Base-by-base conservation (phyloP, 2,329 filamentous ascomycete species). In the Samsoniella hepiali region DNA sequence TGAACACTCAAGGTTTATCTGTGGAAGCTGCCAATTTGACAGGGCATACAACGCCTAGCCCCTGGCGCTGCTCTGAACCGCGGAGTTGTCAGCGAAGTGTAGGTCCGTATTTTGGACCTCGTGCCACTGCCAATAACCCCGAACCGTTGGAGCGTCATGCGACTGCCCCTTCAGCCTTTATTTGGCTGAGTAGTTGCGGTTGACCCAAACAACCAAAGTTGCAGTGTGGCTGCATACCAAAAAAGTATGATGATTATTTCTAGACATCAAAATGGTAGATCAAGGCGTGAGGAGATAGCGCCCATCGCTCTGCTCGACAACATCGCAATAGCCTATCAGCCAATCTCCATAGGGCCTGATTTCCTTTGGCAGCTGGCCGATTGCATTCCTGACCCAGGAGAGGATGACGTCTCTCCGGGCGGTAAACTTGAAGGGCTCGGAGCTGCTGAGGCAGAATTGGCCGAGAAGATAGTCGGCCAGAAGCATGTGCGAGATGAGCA, bases 401-500 rank as follows among this genome's bases (percentile, higher is more conserved):
- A 73, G 68, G 22, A 72, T 65, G 50, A 69, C 67, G 5, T 66
- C 64, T 45, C 71, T 69, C 15, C 71, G 65, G 0, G 68, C 70
- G 2, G 67, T 58, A 15, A 64, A 69, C 29, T 66, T 70, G 22
- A 69, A 69, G 27, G 65, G 62, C 36, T 71, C 66, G 4, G 62
- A 45, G 4, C 65, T 64, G 0, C 66, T 60, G 32, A 72, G 63
- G 27, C 69, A 70, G 45, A 65, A 69, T n/a, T 64, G 65, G 1
- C 69, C 71, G 6, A 73, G 64, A 0, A 73, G 53, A 40, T 74
- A 73, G 31, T 74, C 72, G 1, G 72, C 58, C 3, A 79, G 66
- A n/a, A 76, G 72, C 65, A 74, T 73, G 64, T 78, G 75, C 2
- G 75, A 70, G 22, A 76, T 68, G 1, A 78, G 68, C 0, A 78